phyloP scores from a whole-genome alignment of 257 asterid species.

The Hygrophila difformis region DNA sequence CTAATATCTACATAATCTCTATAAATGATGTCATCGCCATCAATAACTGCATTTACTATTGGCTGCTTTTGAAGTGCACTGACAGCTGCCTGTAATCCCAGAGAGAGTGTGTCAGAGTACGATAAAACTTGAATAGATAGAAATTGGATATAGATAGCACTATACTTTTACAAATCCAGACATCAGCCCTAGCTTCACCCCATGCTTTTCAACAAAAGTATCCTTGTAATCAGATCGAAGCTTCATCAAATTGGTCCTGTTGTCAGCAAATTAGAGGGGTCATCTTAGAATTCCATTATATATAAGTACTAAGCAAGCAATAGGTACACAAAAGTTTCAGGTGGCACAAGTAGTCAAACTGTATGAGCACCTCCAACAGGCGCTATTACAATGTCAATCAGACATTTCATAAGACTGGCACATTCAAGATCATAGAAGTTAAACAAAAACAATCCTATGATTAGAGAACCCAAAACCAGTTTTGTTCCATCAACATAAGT shows the following conservation, averaged over 20 bases:
- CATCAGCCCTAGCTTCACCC: slow-evolving; percentile 93
- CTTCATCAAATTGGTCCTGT: slow-evolving; percentile 97
- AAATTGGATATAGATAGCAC: background rate
- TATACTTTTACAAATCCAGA: slow-evolving; percentile 89
- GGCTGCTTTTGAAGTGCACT: slow-evolving; percentile 95
- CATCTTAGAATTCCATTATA: slow-evolving; percentile 10
- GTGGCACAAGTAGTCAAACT: too few relatives aligned
- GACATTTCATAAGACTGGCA: too few relatives aligned
- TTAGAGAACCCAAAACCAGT: too few relatives aligned
- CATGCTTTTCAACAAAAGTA: slow-evolving; percentile 87
- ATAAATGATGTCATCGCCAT: slow-evolving; percentile 93
- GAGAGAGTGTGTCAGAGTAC: slow-evolving; percentile 4
- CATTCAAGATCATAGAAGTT: too few relatives aligned
- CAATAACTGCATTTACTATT: slow-evolving; percentile 89
- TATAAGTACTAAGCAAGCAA: background rate
- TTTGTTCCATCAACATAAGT: background rate
- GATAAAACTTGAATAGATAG: slow-evolving; percentile 1
- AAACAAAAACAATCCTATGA: too few relatives aligned
- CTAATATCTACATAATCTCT: slow-evolving; percentile 92
- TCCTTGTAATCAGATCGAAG: slow-evolving; percentile 96
- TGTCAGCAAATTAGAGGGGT: slow-evolving; percentile 5
- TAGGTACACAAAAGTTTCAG: background rate
- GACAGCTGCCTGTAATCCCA: slow-evolving; percentile 76
- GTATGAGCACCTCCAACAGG: too few relatives aligned
- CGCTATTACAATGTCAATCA: too few relatives aligned